Conservation (phyloP, 345 rosid species). For the Xanthoceras sorbifolium region DNA sequence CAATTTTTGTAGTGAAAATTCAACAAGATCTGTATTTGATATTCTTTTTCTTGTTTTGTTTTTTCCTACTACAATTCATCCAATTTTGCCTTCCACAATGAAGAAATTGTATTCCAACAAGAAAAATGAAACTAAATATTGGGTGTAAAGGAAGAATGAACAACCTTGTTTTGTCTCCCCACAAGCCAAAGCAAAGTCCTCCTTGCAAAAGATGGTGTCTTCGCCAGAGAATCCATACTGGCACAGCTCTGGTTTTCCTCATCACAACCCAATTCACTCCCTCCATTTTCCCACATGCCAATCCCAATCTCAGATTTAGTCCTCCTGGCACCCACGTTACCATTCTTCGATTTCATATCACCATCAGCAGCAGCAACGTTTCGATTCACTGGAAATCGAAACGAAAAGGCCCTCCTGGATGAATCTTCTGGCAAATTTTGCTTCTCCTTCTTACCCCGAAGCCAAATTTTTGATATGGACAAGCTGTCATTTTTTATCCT, state of each 20-base stretch:
- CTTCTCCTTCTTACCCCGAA: conserved; percentile 64
- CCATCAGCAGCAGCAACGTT: conserved; percentile 23
- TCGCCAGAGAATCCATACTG: conserved; percentile 44
- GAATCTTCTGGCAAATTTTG: conserved; percentile 39
- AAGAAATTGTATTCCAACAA: conserved; percentile 20
- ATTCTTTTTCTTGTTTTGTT: conserved; percentile 10
- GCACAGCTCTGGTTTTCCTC: conserved; percentile 49
- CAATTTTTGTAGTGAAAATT: neutral
- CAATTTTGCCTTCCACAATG: conserved; percentile 22
- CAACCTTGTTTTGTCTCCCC: conserved; percentile 94
- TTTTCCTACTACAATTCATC: conserved; percentile 22
- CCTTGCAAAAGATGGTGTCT: conserved; percentile 93
- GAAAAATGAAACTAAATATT: conserved; percentile 38
- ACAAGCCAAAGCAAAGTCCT: conserved; percentile 89
- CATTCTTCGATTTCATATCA: conserved; percentile 33
- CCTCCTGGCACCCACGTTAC: conserved; percentile 26
- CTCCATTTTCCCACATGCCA: conserved; percentile 43
- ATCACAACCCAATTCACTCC: conserved; percentile 37
- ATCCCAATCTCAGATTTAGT: conserved; percentile 41
- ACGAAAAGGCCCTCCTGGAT: conserved; percentile 70
- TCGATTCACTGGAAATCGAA: conserved; percentile 43
- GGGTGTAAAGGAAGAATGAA: conserved; percentile 66
- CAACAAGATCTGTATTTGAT: conserved; percentile 12
- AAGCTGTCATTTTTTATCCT: conserved; percentile 65
- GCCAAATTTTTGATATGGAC: conserved; percentile 90